Evolutionary conservation across 148 eudicot genomes (phyloP).

Genomic region (Fallopia convolvulus): DNA sequence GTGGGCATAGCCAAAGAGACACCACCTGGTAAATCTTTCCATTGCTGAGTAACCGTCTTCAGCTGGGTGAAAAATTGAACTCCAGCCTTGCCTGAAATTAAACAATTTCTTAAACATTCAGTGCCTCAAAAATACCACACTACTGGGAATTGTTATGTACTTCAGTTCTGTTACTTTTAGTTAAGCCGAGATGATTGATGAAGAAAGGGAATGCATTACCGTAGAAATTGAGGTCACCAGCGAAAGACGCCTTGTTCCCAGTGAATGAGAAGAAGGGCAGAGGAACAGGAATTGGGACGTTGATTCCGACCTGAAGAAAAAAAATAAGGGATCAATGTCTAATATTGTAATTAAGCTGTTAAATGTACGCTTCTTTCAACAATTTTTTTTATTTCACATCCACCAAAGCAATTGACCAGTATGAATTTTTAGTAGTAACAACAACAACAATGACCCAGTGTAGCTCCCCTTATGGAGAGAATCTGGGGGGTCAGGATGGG

Average conservation of each 20-base stretch:
- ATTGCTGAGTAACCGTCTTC: constrained; percentile 92
- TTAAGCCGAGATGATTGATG: not conserved
- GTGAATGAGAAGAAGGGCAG: constrained; percentile 95
- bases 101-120: not conserved
- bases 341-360: not conserved
- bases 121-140: not conserved
- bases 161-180: not conserved
- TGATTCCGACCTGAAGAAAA: constrained; percentile 73
- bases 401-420: not conserved
- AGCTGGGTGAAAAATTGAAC: constrained; percentile 83
- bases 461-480: too few relatives aligned
- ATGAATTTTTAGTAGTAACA: too few relatives aligned
- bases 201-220: constrained; percentile 37
- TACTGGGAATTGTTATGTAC: not conserved
- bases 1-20: constrained; percentile 98
- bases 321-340: not conserved
- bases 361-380: not conserved
- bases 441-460: too few relatives aligned
- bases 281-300: constrained; percentile 96
- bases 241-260: constrained; percentile 94
- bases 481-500: too few relatives aligned
- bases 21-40: constrained; percentile 87
- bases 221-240: constrained; percentile 97
- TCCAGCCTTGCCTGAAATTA: constrained; percentile 78
- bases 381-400: too few relatives aligned